Percentiles rank a stretch among this genome's conserved stretches.
These are phyloP conservation scores for Epichloe sylvatica DNA, from an alignment of 2,329 filamentous ascomycete species.

Conservation along the genomic window DNA sequence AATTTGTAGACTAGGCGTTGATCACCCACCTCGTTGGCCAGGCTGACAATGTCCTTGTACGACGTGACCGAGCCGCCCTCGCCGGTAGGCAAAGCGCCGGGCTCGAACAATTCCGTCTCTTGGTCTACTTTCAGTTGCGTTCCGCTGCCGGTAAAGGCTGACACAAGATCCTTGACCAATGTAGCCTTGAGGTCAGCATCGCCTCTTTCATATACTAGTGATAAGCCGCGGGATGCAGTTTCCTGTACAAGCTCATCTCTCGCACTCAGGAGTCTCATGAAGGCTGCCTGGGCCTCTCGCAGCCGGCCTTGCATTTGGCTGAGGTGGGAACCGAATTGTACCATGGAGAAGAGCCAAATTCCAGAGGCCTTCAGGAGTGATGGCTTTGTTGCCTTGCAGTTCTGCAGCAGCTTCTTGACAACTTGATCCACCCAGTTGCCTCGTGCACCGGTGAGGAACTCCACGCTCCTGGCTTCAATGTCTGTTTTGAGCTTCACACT, in stretches of 20 bases:
- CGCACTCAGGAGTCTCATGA: conserved; percentile 75
- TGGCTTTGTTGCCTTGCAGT: conserved; percentile 76
- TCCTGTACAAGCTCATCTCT: conserved; percentile 93
- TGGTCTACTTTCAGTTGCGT: conserved; percentile 69
- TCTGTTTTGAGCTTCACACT: conserved; percentile 63
- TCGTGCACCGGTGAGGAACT: conserved; percentile 25
- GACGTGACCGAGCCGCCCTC: conserved; percentile 83
- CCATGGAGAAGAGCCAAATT: conserved; percentile 85
- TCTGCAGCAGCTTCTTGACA: conserved; percentile 58
- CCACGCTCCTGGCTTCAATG: conserved; percentile 40
- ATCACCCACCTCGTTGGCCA: conserved; percentile 94
- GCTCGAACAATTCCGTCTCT: conserved; percentile 87
- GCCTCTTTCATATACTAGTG: conserved; percentile 88
- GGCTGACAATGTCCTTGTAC: conserved; percentile 90
- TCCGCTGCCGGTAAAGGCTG: conserved; percentile 70
- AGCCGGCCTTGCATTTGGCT: conserved; percentile 58
- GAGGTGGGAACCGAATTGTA: conserved; percentile 81
- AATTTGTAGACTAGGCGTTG: conserved; percentile 95
- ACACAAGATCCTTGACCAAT: conserved; percentile 74
- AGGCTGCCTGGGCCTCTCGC: conserved; percentile 68
- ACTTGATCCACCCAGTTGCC: conserved; percentile 35
- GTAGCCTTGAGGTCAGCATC: conserved; percentile 67
- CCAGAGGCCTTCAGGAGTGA: conserved; percentile 81
- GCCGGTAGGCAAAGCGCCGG: conserved; percentile 76
- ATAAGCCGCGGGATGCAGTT: conserved; percentile 77